phyloP scores from a whole-genome alignment of 345 rosid genomes.

The Lagerstroemia speciosa region DNA sequence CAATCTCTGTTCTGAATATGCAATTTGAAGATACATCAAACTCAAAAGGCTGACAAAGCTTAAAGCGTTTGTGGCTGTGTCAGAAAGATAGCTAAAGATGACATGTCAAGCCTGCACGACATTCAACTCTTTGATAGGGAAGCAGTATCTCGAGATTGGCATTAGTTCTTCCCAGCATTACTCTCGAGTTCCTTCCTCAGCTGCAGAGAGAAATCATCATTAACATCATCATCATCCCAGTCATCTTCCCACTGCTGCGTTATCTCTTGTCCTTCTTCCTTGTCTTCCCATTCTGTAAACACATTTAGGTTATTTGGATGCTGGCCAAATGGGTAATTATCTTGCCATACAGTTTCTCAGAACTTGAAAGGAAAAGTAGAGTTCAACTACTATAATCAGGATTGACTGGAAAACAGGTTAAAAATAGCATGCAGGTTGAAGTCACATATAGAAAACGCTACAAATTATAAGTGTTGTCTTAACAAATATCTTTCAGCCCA shows the following conservation, averaged over 20 bases:
- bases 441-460: neutral
- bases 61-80: neutral
- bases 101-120: neutral
- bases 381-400: neutral
- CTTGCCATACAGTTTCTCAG: no score
- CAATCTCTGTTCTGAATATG: no score
- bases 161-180: slow-evolving; percentile 41
- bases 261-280: slow-evolving; percentile 64
- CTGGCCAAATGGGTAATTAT: neutral
- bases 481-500: neutral
- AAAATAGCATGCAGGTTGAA: neutral
- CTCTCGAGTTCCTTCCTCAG: slow-evolving; percentile 73
- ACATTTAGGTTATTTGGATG: neutral
- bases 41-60: neutral
- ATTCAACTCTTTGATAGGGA: neutral
- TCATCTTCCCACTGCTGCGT: slow-evolving; percentile 92
- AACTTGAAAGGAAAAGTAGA: no score
- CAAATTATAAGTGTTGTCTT: neutral
- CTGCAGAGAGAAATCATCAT: slow-evolving; percentile 84
- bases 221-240: slow-evolving; percentile 94
- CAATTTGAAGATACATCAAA: neutral
- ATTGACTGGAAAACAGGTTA: neutral
- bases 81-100: neutral
- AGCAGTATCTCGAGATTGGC: neutral
- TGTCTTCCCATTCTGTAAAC: slow-evolving; percentile 56